Percentiles rank a stretch among this genome's conserved stretches.
These are phyloP conservation scores for Pestalotiopsis fici DNA, from an alignment of 2,329 filamentous ascomycete species.

Conservation along the genomic window DNA sequence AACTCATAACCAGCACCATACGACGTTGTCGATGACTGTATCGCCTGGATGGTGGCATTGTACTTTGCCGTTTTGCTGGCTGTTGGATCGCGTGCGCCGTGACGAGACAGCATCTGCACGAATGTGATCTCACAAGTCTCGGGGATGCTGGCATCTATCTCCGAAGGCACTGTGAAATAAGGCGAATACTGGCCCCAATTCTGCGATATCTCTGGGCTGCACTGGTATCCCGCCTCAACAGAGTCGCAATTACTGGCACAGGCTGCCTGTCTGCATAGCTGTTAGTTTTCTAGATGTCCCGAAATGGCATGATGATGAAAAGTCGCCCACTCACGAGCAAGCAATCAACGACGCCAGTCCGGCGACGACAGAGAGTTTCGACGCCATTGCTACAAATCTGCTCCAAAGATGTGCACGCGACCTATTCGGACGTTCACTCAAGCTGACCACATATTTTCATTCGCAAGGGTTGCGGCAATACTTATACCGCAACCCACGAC, in stretches of 20 bases:
- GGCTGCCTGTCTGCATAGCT: background rate
- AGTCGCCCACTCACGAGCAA: background rate
- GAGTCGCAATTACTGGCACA: conserved; percentile 47
- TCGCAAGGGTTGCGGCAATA: background rate
- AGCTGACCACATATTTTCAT: background rate
- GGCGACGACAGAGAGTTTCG: background rate
- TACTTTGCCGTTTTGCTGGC: conserved; percentile 66
- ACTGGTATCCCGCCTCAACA: conserved; percentile 60
- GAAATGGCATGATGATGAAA: background rate
- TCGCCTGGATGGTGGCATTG: conserved; percentile 60
- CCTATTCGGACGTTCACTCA: background rate
- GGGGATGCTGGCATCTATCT: conserved; percentile 62
- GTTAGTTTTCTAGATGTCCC: background rate
- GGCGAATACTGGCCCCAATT: conserved; percentile 88
- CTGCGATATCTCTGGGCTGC: conserved; percentile 60
- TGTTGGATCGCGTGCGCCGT: conserved; percentile 84
- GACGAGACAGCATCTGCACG: conserved; percentile 78
- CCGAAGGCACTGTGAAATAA: conserved; percentile 74
- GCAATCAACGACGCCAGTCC: background rate
- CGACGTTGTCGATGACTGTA: conserved; percentile 56
- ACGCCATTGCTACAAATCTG: background rate
- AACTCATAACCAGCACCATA: conserved; percentile 70
- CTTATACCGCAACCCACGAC: background rate
- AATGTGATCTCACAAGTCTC: conserved; percentile 74
- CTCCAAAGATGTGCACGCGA: background rate